A percentile compares a stretch with the other conserved stretches of the same genome.
These are phyloP conservation scores for Pythium myriotylum DNA, from an alignment of 352 stramenopile genomes.

Conservation along the genomic window DNA sequence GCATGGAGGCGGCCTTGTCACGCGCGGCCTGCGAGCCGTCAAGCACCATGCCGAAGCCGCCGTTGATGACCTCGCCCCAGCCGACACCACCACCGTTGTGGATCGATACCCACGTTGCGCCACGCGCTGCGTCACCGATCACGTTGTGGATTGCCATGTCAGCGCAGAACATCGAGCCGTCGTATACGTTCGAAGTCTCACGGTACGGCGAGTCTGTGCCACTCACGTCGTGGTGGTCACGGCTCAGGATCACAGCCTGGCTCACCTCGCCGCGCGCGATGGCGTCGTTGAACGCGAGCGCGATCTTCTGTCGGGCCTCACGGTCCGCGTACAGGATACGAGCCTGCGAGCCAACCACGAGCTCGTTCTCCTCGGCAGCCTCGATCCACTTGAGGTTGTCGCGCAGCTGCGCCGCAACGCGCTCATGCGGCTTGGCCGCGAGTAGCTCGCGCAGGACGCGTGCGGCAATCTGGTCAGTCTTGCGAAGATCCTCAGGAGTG, in stretches of 20 bases:
- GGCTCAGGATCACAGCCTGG: slow-evolving; percentile 76
- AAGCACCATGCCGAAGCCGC: slow-evolving; percentile 87
- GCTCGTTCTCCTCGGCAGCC: slow-evolving; percentile 79
- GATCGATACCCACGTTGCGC: slow-evolving; percentile 86
- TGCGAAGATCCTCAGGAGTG: slow-evolving; percentile 61
- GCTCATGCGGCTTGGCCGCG: slow-evolving; percentile 41
- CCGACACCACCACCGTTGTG: slow-evolving; percentile 90
- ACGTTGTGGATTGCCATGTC: slow-evolving; percentile 92
- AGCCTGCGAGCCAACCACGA: slow-evolving; percentile 88
- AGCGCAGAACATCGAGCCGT: slow-evolving; percentile 84
- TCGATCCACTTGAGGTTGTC: slow-evolving; percentile 90
- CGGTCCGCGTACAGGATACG: slow-evolving; percentile 89
- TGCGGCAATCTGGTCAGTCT: slow-evolving; percentile 77
- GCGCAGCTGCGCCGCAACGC: slow-evolving; percentile 71
- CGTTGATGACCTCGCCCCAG: slow-evolving; percentile 90
- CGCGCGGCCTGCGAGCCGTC: slow-evolving; percentile 73
- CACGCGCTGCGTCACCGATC: slow-evolving; percentile 81
- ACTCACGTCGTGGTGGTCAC: slow-evolving; percentile 90
- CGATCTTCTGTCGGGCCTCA: slow-evolving; percentile 73
- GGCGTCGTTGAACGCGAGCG: slow-evolving; percentile 84
- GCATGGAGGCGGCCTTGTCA: slow-evolving; percentile 68
- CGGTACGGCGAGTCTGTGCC: slow-evolving; percentile 89
- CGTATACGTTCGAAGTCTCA: slow-evolving; percentile 88
- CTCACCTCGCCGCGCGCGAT: slow-evolving; percentile 70
- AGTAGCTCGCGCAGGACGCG: slow-evolving; percentile 73